Percentiles rank a stretch among this genome's conserved stretches.
These are phyloP conservation scores for Casuarina glauca DNA, from an alignment of 306 rosid genomes.

Conservation along the genomic window DNA sequence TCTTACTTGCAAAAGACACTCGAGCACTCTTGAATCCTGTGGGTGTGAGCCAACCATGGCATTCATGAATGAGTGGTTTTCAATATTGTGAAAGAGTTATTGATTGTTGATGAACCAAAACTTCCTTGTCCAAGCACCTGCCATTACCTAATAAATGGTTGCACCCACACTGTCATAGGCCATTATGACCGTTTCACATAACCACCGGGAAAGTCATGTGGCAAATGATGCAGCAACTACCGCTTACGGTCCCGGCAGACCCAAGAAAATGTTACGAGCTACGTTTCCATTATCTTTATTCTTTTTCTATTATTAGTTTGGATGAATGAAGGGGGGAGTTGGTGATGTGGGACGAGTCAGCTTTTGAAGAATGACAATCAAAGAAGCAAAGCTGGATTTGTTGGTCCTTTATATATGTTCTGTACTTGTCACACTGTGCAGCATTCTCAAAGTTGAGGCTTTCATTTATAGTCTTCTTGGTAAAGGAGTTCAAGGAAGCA, in stretches of 20 bases:
- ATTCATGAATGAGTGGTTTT: background rate
- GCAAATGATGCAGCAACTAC: slow-evolving; percentile 15
- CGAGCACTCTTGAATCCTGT: slow-evolving; percentile 4
- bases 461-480: background rate
- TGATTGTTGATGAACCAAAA: background rate
- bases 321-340: background rate
- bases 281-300: background rate
- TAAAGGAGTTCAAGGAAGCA: background rate
- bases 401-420: background rate
- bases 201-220: background rate
- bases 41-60: background rate
- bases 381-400: background rate
- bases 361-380: background rate
- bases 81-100: background rate
- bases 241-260: background rate
- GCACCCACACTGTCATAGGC: slow-evolving; percentile 16
- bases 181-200: background rate
- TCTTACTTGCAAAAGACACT: slow-evolving; percentile 8
- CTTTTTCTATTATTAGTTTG: background rate
- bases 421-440: background rate
- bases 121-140: background rate
- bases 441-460: background rate
- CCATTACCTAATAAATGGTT: slow-evolving; percentile 34
- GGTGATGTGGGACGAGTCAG: background rate
- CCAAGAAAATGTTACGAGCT: background rate